A percentile compares a stretch with the other conserved stretches of the same genome.
Conservation (phyloP, 768 basidiomycete species). For the Lactarius quietus region DNA sequence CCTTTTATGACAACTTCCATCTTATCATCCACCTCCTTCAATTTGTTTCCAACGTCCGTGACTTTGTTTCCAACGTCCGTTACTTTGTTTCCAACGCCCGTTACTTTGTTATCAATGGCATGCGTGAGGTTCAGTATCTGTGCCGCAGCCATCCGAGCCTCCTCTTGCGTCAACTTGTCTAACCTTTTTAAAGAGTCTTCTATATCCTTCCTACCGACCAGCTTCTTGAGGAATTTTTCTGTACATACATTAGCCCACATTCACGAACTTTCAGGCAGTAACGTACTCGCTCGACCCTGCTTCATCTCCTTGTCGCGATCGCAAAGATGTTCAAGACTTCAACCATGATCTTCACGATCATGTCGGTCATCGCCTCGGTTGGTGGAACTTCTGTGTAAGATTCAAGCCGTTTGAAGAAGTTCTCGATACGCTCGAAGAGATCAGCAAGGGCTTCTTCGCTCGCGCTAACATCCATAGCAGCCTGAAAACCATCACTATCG, state of each 20-base stretch:
- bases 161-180: neutral
- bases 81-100: too few relatives aligned
- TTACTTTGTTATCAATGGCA: neutral
- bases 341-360: neutral
- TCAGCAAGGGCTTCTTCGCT: neutral
- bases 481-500: neutral
- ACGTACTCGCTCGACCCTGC: neutral
- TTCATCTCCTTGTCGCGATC: neutral
- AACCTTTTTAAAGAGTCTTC: neutral
- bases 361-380: neutral
- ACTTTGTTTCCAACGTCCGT: too few relatives aligned
- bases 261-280: neutral
- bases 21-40: neutral
- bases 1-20: neutral
- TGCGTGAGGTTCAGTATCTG: neutral
- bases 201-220: neutral
- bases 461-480: neutral
- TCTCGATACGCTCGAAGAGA: neutral
- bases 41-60: too few relatives aligned
- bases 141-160: neutral
- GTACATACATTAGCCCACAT: neutral
- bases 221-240: neutral
- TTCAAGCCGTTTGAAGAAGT: neutral
- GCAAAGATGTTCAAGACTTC: neutral
- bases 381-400: neutral